Evolutionary conservation across 2,329 filamentous ascomycete species (phyloP).

Genomic region (Ophiostoma sp.): DNA sequence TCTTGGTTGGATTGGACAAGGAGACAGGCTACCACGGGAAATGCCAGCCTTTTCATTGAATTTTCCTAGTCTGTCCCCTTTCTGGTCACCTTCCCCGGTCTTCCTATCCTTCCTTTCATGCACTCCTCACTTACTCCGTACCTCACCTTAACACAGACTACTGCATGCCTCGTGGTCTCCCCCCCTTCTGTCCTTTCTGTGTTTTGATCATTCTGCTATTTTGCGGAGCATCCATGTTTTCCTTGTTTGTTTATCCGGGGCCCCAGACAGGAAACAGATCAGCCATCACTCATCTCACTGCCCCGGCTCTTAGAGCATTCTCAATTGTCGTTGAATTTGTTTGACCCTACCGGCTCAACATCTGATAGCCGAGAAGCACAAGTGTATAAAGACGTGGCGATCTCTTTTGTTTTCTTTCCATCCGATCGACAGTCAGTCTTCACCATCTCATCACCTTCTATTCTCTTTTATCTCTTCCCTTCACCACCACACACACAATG

Average conservation of each 20-base stretch:
- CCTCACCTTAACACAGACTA: background rate
- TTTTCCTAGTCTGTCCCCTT: background rate
- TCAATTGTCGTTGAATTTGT: too few relatives aligned
- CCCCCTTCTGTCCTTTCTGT: background rate
- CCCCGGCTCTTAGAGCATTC: conserved; percentile 3
- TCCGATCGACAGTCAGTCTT: background rate
- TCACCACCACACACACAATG: background rate
- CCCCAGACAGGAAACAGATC: conserved; percentile 6
- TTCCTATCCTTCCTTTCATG: background rate
- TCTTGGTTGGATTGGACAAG: background rate
- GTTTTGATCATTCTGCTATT: background rate
- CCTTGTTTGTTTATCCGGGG: conserved; percentile 9
- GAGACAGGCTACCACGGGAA: background rate
- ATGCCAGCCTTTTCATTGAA: background rate
- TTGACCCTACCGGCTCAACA: background rate
- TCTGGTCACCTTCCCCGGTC: background rate
- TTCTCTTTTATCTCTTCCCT: background rate
- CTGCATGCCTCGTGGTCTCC: background rate
- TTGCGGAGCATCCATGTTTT: background rate
- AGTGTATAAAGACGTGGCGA: conserved; percentile 1
- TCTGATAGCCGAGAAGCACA: background rate
- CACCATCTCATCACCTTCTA: background rate
- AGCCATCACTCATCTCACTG: background rate
- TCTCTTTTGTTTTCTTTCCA: background rate
- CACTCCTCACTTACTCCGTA: background rate